Percentiles rank a stretch among this genome's conserved stretches.
Conservation (phyloP, 805 yeast genomes). For the Metschnikowia santaceciliae region DNA sequence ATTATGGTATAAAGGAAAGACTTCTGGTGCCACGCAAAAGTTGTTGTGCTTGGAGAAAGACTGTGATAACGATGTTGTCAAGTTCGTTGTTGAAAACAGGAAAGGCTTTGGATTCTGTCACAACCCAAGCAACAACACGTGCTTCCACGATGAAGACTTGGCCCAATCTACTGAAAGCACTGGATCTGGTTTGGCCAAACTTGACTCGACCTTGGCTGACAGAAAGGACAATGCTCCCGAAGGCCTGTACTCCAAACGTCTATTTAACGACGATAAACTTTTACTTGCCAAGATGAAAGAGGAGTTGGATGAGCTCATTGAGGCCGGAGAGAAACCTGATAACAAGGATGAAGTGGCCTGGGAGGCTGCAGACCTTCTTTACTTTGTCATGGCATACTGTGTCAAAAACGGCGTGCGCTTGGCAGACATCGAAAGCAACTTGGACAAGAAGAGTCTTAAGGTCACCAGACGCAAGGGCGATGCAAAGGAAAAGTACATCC, state of each 20-base stretch:
- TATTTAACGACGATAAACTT: conserved; percentile 72
- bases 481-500: conserved; percentile 74
- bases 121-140: conserved; percentile 64
- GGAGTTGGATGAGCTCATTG: conserved; percentile 93
- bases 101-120: conserved; percentile 91
- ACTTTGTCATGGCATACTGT: conserved; percentile 52
- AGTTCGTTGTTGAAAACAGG: conserved; percentile 76
- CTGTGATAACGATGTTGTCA: conserved; percentile 90
- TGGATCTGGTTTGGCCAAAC: conserved; percentile 58
- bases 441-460: conserved; percentile 78
- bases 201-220: conserved; percentile 62
- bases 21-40: conserved; percentile 93
- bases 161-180: conserved; percentile 39
- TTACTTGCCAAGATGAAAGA: conserved; percentile 86
- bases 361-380: conserved; percentile 92
- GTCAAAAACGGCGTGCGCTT: conserved; percentile 72
- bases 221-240: conserved; percentile 72
- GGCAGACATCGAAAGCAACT: conserved; percentile 76
- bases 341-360: conserved; percentile 62
- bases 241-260: conserved; percentile 91
- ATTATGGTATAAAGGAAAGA: conserved; percentile 92
- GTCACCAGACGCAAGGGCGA: conserved; percentile 94
- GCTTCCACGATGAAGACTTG: conserved; percentile 55
- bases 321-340: conserved; percentile 54
- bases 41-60: conserved; percentile 66